Base-by-base conservation (phyloP, 345 rosid genomes). In the Lepidium africanum region DNA sequence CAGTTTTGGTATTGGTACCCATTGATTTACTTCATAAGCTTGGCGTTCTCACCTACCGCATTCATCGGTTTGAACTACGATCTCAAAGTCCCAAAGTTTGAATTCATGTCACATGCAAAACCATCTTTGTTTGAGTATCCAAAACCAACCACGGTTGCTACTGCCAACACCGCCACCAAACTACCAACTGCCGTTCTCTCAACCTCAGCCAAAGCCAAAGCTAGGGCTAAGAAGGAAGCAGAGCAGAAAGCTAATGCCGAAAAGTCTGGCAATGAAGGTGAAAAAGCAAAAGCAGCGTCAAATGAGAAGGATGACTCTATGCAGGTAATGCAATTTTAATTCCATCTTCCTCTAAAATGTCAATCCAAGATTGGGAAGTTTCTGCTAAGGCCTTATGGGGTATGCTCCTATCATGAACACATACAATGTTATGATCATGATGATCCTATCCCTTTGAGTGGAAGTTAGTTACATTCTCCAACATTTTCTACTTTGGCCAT, bases 1-100 rank as follows among this genome's bases (percentile, higher is more conserved):
- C 98, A 92, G 77, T 92, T 86, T 65, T 92, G 98, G 98, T 92
- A 92, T 55, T 92, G 96, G 98, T 85, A 90, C 76, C 98, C 98
- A 49, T 87, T 92, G 12, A 90, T 90, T 48, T 90, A 92, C 68
- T 90, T 90, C 78, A 70, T 88, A 36, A 90, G 96, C 80, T 69
- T 92, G 76, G 65, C 98, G 0, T 90, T 90, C 79, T 92, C 98
- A 57, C 96, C 98, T 43, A 88, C 98, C 7, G 98, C 98, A 7
- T 81, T 92, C 60, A 83, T 92, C 53, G 96, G 98, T n/a, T 84
- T 92, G 70, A 92, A 88, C 83, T 85, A 88, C 38, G 96, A 92
- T 74, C 72, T 92, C 64, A 90, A 92, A 79, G 98, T 87, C 71
- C 97, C 97, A n/a, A 86, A 69, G 75, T 91, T 91, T 64, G 96